Conservation (phyloP, 2,329 filamentous ascomycete species). For the Grosmannia penicillata region DNA sequence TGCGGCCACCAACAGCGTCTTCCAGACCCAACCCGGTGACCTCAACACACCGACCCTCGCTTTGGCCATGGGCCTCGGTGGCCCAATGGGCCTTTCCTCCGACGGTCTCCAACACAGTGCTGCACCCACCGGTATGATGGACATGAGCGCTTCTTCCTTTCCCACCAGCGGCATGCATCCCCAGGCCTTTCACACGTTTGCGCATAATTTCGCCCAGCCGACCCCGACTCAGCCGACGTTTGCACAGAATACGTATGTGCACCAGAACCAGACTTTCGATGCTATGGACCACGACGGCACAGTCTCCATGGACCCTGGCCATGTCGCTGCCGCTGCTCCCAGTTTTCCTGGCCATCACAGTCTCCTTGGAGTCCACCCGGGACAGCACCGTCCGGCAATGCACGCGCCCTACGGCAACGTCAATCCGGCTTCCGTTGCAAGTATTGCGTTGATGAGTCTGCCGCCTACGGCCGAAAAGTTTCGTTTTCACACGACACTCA, state of each 20-base stretch:
- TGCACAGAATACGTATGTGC: conserved; percentile 66
- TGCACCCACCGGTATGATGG: conserved; percentile 34
- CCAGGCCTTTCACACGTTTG: conserved; percentile 40
- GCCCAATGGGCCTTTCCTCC: conserved; percentile 68
- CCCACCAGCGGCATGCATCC: conserved; percentile 32
- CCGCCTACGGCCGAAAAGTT: conserved; percentile 55
- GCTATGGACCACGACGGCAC: conserved; percentile 63
- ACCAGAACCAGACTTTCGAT: conserved; percentile 68
- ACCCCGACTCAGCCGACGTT: conserved; percentile 45
- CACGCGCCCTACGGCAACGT: not conserved
- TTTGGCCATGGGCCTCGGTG: conserved; percentile 62
- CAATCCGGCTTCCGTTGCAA: not conserved
- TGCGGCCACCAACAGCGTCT: conserved; percentile 64
- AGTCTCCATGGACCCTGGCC: conserved; percentile 45
- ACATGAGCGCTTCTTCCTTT: conserved; percentile 49
- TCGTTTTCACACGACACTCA: conserved; percentile 77
- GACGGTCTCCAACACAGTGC: conserved; percentile 38
- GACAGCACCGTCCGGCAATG: conserved; percentile 4
- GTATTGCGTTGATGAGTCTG: conserved; percentile 28
- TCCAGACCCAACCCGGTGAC: conserved; percentile 72
- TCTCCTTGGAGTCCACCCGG: conserved; percentile 4
- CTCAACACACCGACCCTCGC: conserved; percentile 69
- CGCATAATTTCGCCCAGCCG: conserved; percentile 53
- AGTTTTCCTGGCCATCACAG: conserved; percentile 1
- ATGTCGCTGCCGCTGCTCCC: conserved; percentile 13